Evolutionary conservation across 257 asterid species (phyloP).

Genomic region (Buddleja alternifolia): DNA sequence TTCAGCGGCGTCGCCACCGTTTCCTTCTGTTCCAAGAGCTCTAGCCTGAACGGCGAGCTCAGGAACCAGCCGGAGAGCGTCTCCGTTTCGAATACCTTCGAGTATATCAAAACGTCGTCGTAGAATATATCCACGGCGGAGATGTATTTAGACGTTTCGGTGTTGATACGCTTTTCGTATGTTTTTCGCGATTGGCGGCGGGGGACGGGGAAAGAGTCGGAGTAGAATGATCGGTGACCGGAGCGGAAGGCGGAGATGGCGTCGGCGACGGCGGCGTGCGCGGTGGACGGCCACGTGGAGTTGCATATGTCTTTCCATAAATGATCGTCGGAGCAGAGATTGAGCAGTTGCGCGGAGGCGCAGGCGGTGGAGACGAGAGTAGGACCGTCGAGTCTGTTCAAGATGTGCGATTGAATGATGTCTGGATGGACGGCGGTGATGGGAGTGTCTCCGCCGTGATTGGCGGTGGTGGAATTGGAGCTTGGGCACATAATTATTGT

Average conservation of each 20-base stretch:
- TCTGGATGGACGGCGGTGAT: slow-evolving; percentile 64
- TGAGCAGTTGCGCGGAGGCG: slow-evolving; percentile 44
- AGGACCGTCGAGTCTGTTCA: slow-evolving; percentile 71
- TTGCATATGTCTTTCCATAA: slow-evolving; percentile 69
- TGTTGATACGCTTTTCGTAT: too few species aligned
- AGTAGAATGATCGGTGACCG: slow-evolving; percentile 74
- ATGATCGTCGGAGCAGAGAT: slow-evolving; percentile 52
- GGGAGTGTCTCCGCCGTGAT: slow-evolving; percentile 31
- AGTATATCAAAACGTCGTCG: slow-evolving; percentile 46
- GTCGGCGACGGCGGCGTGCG: slow-evolving; percentile 41
- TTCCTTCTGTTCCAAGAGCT: slow-evolving; percentile 54
- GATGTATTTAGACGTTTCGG: slow-evolving; percentile 34
- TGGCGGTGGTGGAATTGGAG: not conserved
- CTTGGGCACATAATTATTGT: slow-evolving; percentile 33
- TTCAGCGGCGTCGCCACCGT: slow-evolving; percentile 46
- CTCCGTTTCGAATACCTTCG: slow-evolving; percentile 48
- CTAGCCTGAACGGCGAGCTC: slow-evolving; percentile 62
- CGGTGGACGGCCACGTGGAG: slow-evolving; percentile 76
- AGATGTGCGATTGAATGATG: slow-evolving; percentile 60
- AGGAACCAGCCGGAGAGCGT: slow-evolving; percentile 63
- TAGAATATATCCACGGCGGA: slow-evolving; percentile 75
- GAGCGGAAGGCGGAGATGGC: slow-evolving; percentile 53
- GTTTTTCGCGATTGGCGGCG: not conserved
- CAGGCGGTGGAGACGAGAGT: slow-evolving; percentile 70
- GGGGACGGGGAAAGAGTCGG: slow-evolving; percentile 63